Conservation (phyloP, 345 rosid genomes). For the Eucalyptus coolabah region DNA sequence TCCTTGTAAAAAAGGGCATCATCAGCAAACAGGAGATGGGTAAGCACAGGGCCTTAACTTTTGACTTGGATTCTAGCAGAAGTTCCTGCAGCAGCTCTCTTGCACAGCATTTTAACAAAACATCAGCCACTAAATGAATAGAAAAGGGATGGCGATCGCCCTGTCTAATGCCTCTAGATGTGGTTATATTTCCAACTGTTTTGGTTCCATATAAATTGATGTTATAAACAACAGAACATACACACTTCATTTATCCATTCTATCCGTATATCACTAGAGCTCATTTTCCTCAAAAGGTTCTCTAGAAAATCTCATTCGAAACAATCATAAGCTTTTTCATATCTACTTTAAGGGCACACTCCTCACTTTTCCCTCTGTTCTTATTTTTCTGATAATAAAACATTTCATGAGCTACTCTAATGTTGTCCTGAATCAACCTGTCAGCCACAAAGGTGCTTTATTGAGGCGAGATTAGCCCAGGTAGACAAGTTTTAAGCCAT, state of each 20-base stretch:
- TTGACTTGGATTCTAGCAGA: not conserved
- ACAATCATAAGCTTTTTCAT: not conserved
- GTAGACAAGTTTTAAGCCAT: no score
- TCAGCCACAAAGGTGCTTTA: not conserved
- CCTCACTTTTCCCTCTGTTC: not conserved
- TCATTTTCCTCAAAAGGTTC: not conserved
- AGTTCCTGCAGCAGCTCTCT: fast-evolving
- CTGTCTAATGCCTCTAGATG: not conserved
- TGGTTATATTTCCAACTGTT: not conserved
- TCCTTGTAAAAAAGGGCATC: not conserved
- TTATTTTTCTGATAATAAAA: no score
- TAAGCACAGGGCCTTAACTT: not conserved
- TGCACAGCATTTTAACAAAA: no score
- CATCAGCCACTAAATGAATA: not conserved
- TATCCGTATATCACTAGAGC: not conserved
- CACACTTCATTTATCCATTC: not conserved
- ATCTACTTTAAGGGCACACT: not conserved
- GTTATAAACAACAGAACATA: not conserved
- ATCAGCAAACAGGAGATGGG: not conserved
- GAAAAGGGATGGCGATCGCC: not conserved
- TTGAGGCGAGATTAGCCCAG: not conserved
- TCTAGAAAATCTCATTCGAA: no score
- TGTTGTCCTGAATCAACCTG: not conserved
- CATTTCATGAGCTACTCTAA: not conserved
- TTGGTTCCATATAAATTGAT: not conserved